These are phyloP conservation scores for Candida anutae DNA, from an alignment of 1,139 yeast genomes.

Conservation along the genomic window DNA sequence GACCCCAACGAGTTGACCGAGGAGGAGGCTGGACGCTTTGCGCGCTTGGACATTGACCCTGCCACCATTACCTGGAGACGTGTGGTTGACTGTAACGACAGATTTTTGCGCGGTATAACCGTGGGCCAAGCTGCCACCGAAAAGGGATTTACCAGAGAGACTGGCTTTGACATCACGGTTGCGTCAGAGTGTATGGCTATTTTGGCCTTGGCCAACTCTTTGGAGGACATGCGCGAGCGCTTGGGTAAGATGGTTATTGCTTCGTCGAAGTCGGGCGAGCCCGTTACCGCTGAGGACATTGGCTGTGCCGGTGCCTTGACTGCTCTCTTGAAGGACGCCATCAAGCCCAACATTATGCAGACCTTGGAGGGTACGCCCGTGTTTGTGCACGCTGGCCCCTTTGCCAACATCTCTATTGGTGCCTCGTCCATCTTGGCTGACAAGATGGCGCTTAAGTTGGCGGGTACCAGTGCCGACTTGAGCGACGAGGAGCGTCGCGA, in stretches of 20 bases:
- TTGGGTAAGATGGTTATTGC: conserved; percentile 91
- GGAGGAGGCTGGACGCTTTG: conserved; percentile 72
- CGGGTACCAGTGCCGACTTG: conserved; percentile 55
- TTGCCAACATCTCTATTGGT: conserved; percentile 96
- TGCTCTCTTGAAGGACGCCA: conserved; percentile 92
- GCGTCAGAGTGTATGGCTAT: conserved; percentile 99
- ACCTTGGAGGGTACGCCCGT: conserved; percentile 98
- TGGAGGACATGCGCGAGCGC: conserved; percentile 83
- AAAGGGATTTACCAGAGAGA: conserved; percentile 78
- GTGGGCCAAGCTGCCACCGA: conserved; percentile 94
- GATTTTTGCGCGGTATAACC: conserved; percentile 86
- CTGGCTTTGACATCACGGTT: conserved; percentile 95
- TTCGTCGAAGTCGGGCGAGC: conserved; percentile 71
- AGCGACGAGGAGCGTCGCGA: conserved; percentile 42
- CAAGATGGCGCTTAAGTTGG: conserved; percentile 87
- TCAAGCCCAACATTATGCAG: conserved; percentile 97
- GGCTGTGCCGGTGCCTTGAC: conserved; percentile 98
- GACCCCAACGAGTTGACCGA: conserved; percentile 76
- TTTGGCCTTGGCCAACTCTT: conserved; percentile 77
- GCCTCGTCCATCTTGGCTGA: conserved; percentile 94
- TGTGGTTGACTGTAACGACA: conserved; percentile 93
- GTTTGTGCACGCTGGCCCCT: conserved; percentile 97
- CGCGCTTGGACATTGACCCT: conserved; percentile 86
- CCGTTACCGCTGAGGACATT: conserved; percentile 91
- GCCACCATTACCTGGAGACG: conserved; percentile 94